Conservation (phyloP, 78 protist genomes). For the Monosiga brevicollis region DNA sequence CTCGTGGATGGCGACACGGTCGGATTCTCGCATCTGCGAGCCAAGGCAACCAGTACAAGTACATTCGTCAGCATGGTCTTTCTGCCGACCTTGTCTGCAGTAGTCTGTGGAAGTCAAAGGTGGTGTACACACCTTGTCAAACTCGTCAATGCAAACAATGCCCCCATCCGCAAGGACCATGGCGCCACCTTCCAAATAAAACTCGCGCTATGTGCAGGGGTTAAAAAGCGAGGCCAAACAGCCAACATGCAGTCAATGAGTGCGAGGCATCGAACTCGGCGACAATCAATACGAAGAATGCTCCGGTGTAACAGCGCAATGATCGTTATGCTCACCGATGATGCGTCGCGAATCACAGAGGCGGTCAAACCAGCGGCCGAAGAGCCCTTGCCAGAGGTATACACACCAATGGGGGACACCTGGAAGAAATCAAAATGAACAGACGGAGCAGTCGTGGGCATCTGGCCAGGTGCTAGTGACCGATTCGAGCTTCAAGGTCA, state of each 20-base stretch:
- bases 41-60: too few relatives aligned
- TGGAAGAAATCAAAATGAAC: too few relatives aligned
- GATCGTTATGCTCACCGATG: neutral
- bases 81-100: too few relatives aligned
- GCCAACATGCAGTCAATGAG: too few relatives aligned
- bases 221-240: too few relatives aligned
- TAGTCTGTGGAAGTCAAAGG: neutral
- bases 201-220: too few relatives aligned
- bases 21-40: conserved; percentile 32
- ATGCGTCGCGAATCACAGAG: conserved; percentile 75
- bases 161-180: conserved; percentile 99
- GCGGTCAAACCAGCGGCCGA: conserved; percentile 99
- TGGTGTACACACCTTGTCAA: conserved; percentile 36
- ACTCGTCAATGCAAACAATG: conserved; percentile 46
- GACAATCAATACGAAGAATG: neutral
- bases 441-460: too few relatives aligned
- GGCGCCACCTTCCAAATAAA: conserved; percentile 98
- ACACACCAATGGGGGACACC: conserved; percentile 92
- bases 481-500: neutral
- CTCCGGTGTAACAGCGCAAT: neutral
- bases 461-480: neutral
- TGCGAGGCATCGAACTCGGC: too few relatives aligned
- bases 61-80: too few relatives aligned
- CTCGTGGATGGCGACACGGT: conserved; percentile 90
- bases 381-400: conserved; percentile 97